Conservation (phyloP, 2,329 filamentous ascomycete genomes). For the Fusarium albosuccineum region DNA sequence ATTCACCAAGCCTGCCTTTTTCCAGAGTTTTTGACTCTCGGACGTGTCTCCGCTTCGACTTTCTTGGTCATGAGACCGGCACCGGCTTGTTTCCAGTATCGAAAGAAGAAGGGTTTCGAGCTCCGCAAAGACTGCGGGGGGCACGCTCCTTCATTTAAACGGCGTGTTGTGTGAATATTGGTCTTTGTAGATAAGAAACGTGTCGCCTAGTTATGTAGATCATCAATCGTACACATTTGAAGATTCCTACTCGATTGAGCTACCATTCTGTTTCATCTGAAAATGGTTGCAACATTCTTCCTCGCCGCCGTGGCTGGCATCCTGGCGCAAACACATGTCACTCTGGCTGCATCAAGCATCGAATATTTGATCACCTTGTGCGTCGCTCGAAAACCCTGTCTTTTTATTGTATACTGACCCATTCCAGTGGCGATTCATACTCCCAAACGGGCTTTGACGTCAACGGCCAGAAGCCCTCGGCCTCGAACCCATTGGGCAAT, state of each 20-base stretch:
- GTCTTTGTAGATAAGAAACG: background rate
- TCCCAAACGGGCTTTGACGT: slow-evolving; percentile 65
- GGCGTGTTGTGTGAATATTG: background rate
- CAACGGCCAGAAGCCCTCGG: slow-evolving; percentile 62
- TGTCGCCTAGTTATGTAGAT: background rate
- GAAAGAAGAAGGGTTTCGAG: background rate
- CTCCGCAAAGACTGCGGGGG: background rate
- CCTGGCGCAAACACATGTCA: background rate
- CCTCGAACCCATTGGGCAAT: slow-evolving; percentile 72
- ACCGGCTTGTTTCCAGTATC: background rate
- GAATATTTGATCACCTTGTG: slow-evolving; percentile 43
- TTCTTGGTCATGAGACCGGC: background rate
- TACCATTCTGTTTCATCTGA: background rate
- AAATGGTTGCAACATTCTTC: slow-evolving; percentile 12
- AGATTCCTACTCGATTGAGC: background rate
- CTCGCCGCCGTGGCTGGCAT: slow-evolving; percentile 12
- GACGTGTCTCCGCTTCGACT: background rate
- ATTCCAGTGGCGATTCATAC: slow-evolving; percentile 49
- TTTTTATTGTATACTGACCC: background rate
- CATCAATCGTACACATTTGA: background rate
- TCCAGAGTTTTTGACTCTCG: background rate
- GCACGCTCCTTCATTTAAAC: background rate
- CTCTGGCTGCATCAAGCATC: slow-evolving; percentile 11
- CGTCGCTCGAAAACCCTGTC: background rate
- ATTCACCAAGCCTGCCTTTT: background rate